A percentile compares a stretch with the other conserved stretches of the same genome.
phyloP scores from a whole-genome alignment of 768 basidiomycete species.

The Hericium coralloides region DNA sequence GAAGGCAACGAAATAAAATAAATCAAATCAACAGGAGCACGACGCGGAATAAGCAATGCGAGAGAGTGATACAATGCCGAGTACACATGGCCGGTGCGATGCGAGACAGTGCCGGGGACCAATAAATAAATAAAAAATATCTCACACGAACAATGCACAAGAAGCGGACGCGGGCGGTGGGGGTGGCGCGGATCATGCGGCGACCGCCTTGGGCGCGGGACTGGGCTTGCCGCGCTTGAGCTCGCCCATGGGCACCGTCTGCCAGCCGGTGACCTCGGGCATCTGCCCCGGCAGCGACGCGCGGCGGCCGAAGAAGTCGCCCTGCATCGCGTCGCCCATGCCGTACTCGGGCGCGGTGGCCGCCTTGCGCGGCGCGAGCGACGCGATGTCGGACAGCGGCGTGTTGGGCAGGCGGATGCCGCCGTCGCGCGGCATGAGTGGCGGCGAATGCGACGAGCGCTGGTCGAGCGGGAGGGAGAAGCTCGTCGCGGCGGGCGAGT shows the following conservation, averaged over 20 bases:
- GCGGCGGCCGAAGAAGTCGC: conserved; percentile 19
- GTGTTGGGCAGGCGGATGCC: conserved; percentile 70
- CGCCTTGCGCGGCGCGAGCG: conserved; percentile 27
- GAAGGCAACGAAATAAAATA: conserved; percentile 15
- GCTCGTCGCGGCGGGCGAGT: conserved; percentile 50
- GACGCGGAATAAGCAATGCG: conserved; percentile 14
- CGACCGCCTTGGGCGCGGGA: conserved; percentile 17
- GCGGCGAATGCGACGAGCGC: conserved; percentile 27
- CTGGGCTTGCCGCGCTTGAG: conserved; percentile 16
- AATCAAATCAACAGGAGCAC: conserved; percentile 5
- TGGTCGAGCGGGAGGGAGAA: conserved; percentile 51
- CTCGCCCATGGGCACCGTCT: conserved; percentile 22
- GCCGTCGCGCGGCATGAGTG: conserved; percentile 30
- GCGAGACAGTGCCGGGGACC: conserved; percentile 9
- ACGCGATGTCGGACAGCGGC: conserved; percentile 61
- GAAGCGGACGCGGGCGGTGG: background rate
- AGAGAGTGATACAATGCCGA: conserved; percentile 16
- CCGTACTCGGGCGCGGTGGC: conserved; percentile 18
- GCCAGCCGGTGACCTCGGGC: conserved; percentile 29
- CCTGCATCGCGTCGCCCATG: conserved; percentile 3
- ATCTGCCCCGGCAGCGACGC: conserved; percentile 17
- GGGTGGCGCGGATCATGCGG: conserved; percentile 11
- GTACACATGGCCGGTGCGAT: conserved; percentile 14
- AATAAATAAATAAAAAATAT: conserved; percentile 18
- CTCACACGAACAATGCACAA: conserved; percentile 8